These are phyloP conservation scores for Colletotrichum abscissum DNA, from an alignment of 2,329 filamentous ascomycete genomes.

Conservation along the genomic window DNA sequence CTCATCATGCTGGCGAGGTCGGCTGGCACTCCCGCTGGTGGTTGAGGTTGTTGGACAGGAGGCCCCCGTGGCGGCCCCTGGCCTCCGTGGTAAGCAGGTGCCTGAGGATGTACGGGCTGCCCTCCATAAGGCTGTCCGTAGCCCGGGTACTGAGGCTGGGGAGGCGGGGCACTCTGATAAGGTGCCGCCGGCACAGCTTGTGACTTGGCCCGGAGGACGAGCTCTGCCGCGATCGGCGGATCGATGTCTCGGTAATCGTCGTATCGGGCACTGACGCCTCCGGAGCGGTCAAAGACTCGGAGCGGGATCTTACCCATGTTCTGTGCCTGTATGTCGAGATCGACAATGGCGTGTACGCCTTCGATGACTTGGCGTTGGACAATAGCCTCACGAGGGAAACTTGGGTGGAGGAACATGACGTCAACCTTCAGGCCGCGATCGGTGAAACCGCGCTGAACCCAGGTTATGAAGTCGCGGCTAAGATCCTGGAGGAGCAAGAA, in stretches of 20 bases:
- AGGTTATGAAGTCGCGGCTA: constrained; percentile 82
- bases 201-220: constrained; percentile 79
- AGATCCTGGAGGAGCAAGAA: constrained; percentile 85
- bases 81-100: constrained; percentile 24
- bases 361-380: constrained; percentile 88
- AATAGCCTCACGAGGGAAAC: constrained; percentile 76
- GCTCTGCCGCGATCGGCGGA: constrained; percentile 80
- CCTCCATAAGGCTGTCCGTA: constrained; percentile 47
- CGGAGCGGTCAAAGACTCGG: constrained; percentile 85
- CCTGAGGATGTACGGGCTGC: constrained; percentile 38
- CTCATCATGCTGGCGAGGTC: constrained; percentile 75
- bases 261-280: constrained; percentile 79
- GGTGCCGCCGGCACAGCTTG: constrained; percentile 39
- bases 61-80: constrained; percentile 36
- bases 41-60: constrained; percentile 34
- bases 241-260: constrained; percentile 90
- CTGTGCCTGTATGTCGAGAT: constrained; percentile 78
- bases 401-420: constrained; percentile 81
- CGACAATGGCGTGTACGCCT: constrained; percentile 86
- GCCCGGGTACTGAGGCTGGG: constrained; percentile 36
- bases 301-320: constrained; percentile 79
- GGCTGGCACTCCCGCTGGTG: constrained; percentile 45
- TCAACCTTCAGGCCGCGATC: constrained; percentile 79
- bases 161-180: constrained; percentile 37
- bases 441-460: constrained; percentile 82